Base-by-base conservation (phyloP, 176 grass and related monocot species). In the Carex scoparia region DNA sequence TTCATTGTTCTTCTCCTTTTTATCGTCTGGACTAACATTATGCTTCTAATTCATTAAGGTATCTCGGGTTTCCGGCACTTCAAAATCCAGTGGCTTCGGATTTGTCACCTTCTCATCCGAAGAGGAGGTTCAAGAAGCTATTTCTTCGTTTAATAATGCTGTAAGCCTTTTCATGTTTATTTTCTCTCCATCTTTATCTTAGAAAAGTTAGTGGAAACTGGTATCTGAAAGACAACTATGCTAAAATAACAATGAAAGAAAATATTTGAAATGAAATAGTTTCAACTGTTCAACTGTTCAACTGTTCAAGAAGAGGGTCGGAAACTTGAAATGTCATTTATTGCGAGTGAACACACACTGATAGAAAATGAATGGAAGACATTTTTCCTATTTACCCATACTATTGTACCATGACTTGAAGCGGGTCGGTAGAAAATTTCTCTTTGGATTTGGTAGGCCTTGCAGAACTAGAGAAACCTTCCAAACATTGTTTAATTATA, bases 91-190 rank as follows among this genome's bases (percentile, higher is more conserved):
- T 65, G 91, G 96, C 10, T 99, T 87, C 48, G 96, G 91, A 58
- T 99, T 99, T 56, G 91, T 95, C 35, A 89, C 96, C 4, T 99
- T 95, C 85, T 94, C 93, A 11, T 95, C 96, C 0, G 96, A 94
- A 57, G 91, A 95, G 69, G 91, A 94, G 83, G 93, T 99, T 83
- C 81, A 99, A 51, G 90, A 91, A 78, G 96, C 93, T 7, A 88
- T 99, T 86, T 88, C 89, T 78, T 91, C 91, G 57, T 95, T 92
- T 80, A 95, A 99, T 78, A 91, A 94, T 23, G 28, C 85, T 28
- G 96, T 99, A 85, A 93, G 90, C 57, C 80, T 31, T 70, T 70
- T 86, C 79, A 28, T 57, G 56, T 70, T 68, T 44, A 60, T 46
- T 46, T 61, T 59, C 10, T 23, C 4, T 54, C 23, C 11, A 15